Evolutionary conservation across 1,139 yeast species (phyloP).

Genomic region (Candida frijolesensis): DNA sequence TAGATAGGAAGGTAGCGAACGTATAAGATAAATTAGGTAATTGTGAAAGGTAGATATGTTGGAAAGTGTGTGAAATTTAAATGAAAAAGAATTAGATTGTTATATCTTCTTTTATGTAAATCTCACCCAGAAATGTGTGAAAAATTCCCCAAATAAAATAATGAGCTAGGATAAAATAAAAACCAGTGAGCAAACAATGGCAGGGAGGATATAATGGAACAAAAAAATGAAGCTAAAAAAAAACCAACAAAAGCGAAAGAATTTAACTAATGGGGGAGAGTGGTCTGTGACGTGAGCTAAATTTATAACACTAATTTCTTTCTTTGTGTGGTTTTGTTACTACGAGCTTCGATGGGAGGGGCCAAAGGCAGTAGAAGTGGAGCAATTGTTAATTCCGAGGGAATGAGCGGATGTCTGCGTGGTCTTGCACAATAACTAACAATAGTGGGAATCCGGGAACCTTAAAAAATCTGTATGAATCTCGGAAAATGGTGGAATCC

Average conservation of each 20-base stretch:
- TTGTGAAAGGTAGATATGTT: conserved; percentile 2
- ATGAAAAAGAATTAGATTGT: not conserved
- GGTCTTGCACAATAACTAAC: not conserved
- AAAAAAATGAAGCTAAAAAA: too few species aligned
- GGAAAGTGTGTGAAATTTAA: not conserved
- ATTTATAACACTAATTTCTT: not conserved
- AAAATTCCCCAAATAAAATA: not conserved
- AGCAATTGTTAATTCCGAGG: not conserved
- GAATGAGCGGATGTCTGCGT: not conserved
- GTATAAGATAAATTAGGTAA: conserved; percentile 4
- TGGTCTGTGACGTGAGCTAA: too few species aligned
- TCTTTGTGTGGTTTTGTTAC: not conserved
- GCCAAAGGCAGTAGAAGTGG: not conserved
- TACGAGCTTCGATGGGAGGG: not conserved
- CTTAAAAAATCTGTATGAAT: not conserved
- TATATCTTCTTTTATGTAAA: not conserved
- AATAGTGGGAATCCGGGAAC: not conserved
- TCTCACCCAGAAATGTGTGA: not conserved
- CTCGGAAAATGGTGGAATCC: not conserved
- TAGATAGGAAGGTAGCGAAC: conserved; percentile 6
- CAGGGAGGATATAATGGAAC: too few species aligned
- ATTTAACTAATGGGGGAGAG: too few species aligned
- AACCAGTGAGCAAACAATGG: not conserved
- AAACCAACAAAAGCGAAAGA: too few species aligned
- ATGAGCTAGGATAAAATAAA: not conserved